These are phyloP conservation scores for Staphylotrichum tortipilum DNA, from an alignment of 495 filamentous ascomycete genomes.

Conservation along the genomic window DNA sequence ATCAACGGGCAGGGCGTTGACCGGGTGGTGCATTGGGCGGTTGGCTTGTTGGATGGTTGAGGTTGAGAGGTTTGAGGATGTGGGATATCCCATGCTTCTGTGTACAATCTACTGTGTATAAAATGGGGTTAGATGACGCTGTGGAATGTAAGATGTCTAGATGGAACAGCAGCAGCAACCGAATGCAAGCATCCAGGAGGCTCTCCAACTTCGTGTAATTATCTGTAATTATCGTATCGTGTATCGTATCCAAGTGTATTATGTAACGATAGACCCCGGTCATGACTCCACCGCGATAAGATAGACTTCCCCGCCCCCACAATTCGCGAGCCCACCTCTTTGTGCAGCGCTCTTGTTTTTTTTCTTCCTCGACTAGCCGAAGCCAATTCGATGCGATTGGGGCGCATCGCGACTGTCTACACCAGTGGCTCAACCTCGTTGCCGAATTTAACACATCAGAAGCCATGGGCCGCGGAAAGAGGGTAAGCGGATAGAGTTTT, in stretches of 20 bases:
- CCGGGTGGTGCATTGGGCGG: constrained; percentile 66
- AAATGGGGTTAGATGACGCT: too few relatives aligned
- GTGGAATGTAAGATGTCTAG: too few relatives aligned
- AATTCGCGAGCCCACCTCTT: neutral
- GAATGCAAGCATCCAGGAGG: too few relatives aligned
- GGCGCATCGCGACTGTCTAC: constrained; percentile 13
- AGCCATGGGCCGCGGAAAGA: constrained; percentile 18
- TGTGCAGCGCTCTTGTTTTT: constrained; percentile 8
- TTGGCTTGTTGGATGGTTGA: constrained; percentile 57
- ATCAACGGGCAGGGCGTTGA: constrained; percentile 76
- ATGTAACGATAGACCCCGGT: too few relatives aligned
- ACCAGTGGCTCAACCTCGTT: constrained; percentile 1
- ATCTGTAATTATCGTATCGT: too few relatives aligned
- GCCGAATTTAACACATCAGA: constrained; percentile 8
- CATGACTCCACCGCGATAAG: constrained; percentile 5
- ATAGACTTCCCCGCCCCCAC: constrained; percentile 17
- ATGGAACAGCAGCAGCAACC: too few relatives aligned
- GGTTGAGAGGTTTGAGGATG: neutral
- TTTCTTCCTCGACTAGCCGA: constrained; percentile 5
- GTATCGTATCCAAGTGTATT: too few relatives aligned
- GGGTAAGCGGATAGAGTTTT: too few relatives aligned
- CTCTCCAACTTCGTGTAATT: too few relatives aligned
- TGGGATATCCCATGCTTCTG: too few relatives aligned
- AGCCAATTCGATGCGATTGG: constrained; percentile 15
- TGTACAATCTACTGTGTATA: too few relatives aligned